Evolutionary conservation across 257 asterid species (phyloP), one percentile per base, ranked within the genome.

Genomic region (Capsicum rhomboideum): DNA sequence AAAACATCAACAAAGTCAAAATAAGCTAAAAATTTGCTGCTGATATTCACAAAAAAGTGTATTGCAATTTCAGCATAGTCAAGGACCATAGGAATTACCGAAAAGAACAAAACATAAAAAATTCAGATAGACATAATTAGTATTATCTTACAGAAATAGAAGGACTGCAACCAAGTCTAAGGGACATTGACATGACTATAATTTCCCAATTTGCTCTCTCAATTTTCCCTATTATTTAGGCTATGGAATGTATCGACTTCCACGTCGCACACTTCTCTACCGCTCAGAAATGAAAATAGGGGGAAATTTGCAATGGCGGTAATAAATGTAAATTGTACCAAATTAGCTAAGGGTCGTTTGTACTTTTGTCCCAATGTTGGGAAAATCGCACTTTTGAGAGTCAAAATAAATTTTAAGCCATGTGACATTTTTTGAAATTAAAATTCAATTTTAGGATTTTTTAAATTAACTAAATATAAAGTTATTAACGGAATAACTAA

Each of bases 81-180:
- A 12, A 64, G n/a, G n/a, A 63, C 5, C 17, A 63, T 26, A 12
- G 42, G 4, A 6, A 64, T 64, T 29, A 34, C 40, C 40, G 40
- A 34, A 34, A 34, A 34, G 40, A 34, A 34, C 40, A 34, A 34
- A 34, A 34, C 3, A 3, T 1, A 2, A 34, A 34, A 3, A 34
- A 2, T 34, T 34, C 40, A 34, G 40, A 2, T 4, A 34, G 40
- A 34, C 40, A 34, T 34, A 34, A 34, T 34, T 2, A 34, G 40
- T 34, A 34, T 34, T 34, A 12, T 77, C 92, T 88, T 87, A 93
- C 95, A 55, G 86, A 86, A 63, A 88, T 56, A 78, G 85, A 84
- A 83, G 88, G 87, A n/a, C 83, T 82, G 82, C 82, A 89, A 78
- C 82, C 50, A 18, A 84, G 46, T 74, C 84, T 90, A 69, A 89